Evolutionary conservation across 495 filamentous ascomycete genomes (phyloP).

Genomic region (Aspergillus biplanus): DNA sequence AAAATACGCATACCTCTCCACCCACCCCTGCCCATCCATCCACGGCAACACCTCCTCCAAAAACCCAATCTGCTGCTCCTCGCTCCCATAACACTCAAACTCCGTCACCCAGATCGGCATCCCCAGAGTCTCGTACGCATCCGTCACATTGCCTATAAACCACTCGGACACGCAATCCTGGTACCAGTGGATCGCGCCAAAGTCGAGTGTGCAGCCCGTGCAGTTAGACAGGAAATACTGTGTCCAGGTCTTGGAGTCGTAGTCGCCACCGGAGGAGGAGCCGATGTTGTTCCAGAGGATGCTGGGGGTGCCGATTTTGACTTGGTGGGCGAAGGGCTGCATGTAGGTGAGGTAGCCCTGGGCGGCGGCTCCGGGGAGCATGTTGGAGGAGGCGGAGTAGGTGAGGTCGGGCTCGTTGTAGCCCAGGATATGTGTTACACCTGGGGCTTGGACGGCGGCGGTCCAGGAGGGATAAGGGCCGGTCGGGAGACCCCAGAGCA

Average conservation of each 20-base stretch:
- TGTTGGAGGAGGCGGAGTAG: conserved; percentile 55
- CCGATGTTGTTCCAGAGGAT: conserved; percentile 62
- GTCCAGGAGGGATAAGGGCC: conserved; percentile 55
- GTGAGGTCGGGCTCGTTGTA: conserved; percentile 78
- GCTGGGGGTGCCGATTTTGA: conserved; percentile 61
- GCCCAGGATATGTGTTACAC: conserved; percentile 46
- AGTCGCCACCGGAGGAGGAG: conserved; percentile 20
- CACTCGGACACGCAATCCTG: conserved; percentile 28
- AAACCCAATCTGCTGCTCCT: conserved; percentile 53
- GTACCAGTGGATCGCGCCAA: conserved; percentile 65
- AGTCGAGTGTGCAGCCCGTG: conserved; percentile 59
- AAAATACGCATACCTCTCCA: conserved; percentile 74
- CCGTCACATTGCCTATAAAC: conserved; percentile 55
- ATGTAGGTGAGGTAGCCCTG: conserved; percentile 58
- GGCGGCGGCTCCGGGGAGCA: conserved; percentile 57
- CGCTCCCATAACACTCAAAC: conserved; percentile 53
- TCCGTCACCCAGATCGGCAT: conserved; percentile 72
- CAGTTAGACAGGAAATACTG: conserved; percentile 55
- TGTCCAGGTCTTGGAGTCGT: conserved; percentile 59
- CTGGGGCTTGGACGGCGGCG: conserved; percentile 48
- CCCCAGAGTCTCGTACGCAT: conserved; percentile 37
- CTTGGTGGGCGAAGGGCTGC: conserved; percentile 59
- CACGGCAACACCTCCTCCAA: conserved; percentile 52
- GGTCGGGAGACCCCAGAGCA: conserved; percentile 57
- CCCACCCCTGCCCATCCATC: conserved; percentile 61